phyloP scores from a whole-genome alignment of 164 flowering plant genomes.

The Echeveria elegans region DNA sequence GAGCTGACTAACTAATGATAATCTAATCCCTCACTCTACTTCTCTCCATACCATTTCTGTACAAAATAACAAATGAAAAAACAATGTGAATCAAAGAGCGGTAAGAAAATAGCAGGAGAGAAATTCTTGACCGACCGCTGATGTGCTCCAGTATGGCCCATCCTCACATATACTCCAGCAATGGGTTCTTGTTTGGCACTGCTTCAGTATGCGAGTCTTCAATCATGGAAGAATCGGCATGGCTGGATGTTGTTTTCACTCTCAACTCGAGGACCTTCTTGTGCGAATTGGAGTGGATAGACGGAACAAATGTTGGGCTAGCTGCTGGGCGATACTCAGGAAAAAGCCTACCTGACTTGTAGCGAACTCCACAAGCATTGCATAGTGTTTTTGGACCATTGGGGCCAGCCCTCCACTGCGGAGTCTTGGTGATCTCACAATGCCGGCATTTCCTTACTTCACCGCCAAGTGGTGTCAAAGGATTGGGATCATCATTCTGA shows the following conservation, averaged over 20 bases:
- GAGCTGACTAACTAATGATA: background rate
- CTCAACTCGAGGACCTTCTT: constrained; percentile 91
- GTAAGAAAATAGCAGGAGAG: constrained; percentile 5
- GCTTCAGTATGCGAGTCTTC: constrained; percentile 19
- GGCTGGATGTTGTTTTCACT: constrained; percentile 17
- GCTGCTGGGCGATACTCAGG: constrained; percentile 98
- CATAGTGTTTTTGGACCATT: constrained; percentile 93
- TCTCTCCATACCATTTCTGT: constrained; percentile 4
- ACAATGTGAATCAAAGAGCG: background rate
- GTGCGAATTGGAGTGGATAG: constrained; percentile 83
- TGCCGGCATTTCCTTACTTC: constrained; percentile 70
- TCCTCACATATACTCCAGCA: constrained; percentile 24
- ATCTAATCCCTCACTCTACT: background rate
- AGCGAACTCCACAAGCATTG: constrained; percentile 94
- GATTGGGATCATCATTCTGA: constrained; percentile 9
- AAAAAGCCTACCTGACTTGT: constrained; percentile 84
- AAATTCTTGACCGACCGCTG: too few species aligned
- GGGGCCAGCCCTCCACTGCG: constrained; percentile 95
- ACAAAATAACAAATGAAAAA: constrained; percentile 4
- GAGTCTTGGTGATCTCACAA: constrained; percentile 86
- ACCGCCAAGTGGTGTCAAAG: constrained; percentile 12
- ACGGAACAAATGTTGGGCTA: constrained; percentile 73
- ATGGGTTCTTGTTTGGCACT: constrained; percentile 21
- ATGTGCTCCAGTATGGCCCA: too few species aligned
- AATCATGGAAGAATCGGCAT: background rate